These are phyloP conservation scores for Catunica adiposa DNA, from an alignment of 2,329 filamentous ascomycete genomes.

Conservation along the genomic window DNA sequence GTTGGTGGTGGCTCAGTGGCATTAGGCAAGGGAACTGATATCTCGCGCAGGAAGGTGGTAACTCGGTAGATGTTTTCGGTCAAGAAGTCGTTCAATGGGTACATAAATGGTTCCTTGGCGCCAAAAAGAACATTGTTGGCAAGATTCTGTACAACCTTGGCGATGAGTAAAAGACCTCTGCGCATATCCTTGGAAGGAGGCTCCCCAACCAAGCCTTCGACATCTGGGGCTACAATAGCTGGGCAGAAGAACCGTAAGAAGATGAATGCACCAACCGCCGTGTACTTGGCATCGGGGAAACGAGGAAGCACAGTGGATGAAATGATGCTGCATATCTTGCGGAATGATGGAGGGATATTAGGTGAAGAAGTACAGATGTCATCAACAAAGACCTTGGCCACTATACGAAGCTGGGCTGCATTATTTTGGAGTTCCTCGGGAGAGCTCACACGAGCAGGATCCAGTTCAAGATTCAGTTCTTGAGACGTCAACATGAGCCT, in stretches of 20 bases:
- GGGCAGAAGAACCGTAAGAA: constrained; percentile 59
- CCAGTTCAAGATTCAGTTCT: constrained; percentile 50
- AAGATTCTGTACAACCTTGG: constrained; percentile 54
- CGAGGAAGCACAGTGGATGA: constrained; percentile 44
- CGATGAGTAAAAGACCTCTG: constrained; percentile 49
- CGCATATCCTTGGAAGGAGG: constrained; percentile 53
- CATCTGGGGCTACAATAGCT: constrained; percentile 53
- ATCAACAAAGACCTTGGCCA: constrained; percentile 55
- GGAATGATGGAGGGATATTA: constrained; percentile 46
- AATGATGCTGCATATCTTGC: constrained; percentile 53
- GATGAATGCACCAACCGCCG: constrained; percentile 53
- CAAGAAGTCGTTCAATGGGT: constrained; percentile 50
- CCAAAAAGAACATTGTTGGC: constrained; percentile 58
- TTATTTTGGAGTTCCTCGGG: constrained; percentile 50
- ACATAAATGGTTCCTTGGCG: constrained; percentile 58
- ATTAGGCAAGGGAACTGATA: constrained; percentile 40
- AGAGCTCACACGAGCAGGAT: constrained; percentile 43
- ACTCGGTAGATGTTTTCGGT: constrained; percentile 52
- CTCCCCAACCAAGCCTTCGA: constrained; percentile 44
- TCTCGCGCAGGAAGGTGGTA: constrained; percentile 49
- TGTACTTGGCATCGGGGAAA: constrained; percentile 56
- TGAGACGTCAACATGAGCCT: constrained; percentile 49
- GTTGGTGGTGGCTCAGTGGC: constrained; percentile 24
- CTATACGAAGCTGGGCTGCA: constrained; percentile 46
- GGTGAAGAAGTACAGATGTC: constrained; percentile 48